phyloP scores from a whole-genome alignment of 371 early-diverging fungal genomes.

The Apophysomyces sp. region DNA sequence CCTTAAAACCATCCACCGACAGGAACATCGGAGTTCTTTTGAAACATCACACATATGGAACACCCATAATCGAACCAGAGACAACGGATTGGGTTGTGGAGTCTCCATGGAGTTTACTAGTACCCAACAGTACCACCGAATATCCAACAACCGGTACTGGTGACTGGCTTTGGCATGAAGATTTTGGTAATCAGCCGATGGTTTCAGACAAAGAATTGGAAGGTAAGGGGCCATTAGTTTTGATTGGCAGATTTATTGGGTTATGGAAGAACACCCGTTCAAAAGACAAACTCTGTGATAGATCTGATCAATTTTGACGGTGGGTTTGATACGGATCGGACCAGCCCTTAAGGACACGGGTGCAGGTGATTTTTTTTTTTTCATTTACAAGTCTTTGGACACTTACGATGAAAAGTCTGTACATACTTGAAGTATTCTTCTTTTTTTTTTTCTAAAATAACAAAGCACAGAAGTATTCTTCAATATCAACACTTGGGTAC shows the following conservation, averaged over 20 bases:
- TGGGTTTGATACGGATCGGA: too few relatives aligned
- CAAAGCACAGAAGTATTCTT: too few relatives aligned
- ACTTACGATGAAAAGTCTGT: too few relatives aligned
- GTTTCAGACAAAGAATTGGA: background rate
- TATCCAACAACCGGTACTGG: background rate
- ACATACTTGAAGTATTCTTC: too few relatives aligned
- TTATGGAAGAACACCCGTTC: background rate
- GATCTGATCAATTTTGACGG: constrained; percentile 1
- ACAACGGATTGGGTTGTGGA: background rate
- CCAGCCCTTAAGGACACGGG: too few relatives aligned
- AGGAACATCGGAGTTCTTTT: background rate
- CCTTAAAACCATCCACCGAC: background rate
- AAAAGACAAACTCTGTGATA: background rate
- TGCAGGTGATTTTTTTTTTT: too few relatives aligned
- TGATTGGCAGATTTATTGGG: background rate
- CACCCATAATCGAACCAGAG: background rate
- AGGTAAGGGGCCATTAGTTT: background rate
- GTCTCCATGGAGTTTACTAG: background rate
- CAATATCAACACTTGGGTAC: too few relatives aligned
- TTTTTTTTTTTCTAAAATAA: too few relatives aligned
- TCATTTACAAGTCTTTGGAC: too few relatives aligned
- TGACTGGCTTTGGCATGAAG: background rate
- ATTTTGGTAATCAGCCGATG: background rate
- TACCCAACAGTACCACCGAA: background rate
- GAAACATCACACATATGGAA: background rate